phyloP scores from a whole-genome alignment of 164 flowering plant genomes.

The Vitis labrusca region DNA sequence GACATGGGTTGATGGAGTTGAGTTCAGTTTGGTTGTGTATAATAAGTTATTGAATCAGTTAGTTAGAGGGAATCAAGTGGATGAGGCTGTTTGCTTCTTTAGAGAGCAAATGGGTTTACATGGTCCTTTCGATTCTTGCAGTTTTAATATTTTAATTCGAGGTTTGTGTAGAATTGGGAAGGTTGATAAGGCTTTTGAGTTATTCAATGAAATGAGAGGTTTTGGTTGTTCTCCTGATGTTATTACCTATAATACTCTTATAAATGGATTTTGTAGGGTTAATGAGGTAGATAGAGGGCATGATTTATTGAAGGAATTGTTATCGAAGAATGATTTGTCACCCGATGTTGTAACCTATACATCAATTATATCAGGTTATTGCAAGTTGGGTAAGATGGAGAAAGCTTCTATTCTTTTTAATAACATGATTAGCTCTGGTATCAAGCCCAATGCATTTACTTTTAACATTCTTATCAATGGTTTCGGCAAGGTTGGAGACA shows the following conservation, averaged over 20 bases:
- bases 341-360: slow-evolving; percentile 77
- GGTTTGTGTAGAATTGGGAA: slow-evolving; percentile 62
- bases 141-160: slow-evolving; percentile 67
- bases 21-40: slow-evolving; percentile 26
- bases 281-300: slow-evolving; percentile 53
- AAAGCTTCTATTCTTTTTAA: slow-evolving; percentile 51
- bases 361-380: slow-evolving; percentile 65
- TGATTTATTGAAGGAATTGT: slow-evolving; percentile 45
- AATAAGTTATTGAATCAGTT: slow-evolving; percentile 57
- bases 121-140: slow-evolving; percentile 49
- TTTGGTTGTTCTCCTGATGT: slow-evolving; percentile 69
- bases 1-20: slow-evolving; percentile 34
- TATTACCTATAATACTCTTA: slow-evolving; percentile 66
- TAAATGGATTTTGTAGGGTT: slow-evolving; percentile 62
- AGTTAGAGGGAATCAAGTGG: slow-evolving; percentile 39
- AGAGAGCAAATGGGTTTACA: slow-evolving; percentile 34
- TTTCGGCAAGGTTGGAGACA: slow-evolving; percentile 65
- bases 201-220: slow-evolving; percentile 59
- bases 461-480: slow-evolving; percentile 82
- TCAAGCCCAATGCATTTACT: slow-evolving; percentile 54
- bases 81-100: slow-evolving; percentile 67
- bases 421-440: slow-evolving; percentile 53
- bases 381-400: slow-evolving; percentile 60
- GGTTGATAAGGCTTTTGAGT: slow-evolving; percentile 47
- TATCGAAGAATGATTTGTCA: slow-evolving; percentile 17